Conservation (phyloP, 2,329 filamentous ascomycete genomes). For the Colletotrichum tabaci region DNA sequence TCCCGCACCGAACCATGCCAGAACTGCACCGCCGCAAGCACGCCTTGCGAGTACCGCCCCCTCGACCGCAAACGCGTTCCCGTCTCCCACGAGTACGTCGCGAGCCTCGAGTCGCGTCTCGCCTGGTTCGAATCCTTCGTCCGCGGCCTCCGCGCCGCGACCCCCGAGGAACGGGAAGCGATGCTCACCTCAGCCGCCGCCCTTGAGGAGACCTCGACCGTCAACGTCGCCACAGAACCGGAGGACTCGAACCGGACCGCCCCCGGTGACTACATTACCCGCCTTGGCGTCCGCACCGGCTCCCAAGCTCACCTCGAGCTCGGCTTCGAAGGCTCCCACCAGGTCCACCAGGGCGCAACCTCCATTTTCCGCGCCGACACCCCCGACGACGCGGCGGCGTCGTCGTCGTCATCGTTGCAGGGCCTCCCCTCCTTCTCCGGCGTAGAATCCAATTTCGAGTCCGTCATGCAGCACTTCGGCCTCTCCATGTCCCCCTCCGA, state of each 20-base stretch:
- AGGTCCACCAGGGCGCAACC: conserved; percentile 44
- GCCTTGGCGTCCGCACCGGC: conserved; percentile 10
- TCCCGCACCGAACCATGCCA: conserved; percentile 42
- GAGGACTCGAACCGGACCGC: not conserved
- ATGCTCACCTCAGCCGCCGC: conserved; percentile 38
- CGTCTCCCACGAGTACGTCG: conserved; percentile 39
- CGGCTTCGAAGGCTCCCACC: conserved; percentile 40
- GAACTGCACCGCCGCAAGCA: conserved; percentile 26
- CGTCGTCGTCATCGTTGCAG: not conserved
- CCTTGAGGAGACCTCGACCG: not conserved
- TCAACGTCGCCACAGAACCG: not conserved
- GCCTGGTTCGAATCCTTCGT: conserved; percentile 43
- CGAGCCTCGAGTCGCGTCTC: conserved; percentile 37
- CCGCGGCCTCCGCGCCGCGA: conserved; percentile 27
- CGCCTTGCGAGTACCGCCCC: conserved; percentile 42
- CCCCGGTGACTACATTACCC: conserved; percentile 2
- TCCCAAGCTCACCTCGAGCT: conserved; percentile 22
- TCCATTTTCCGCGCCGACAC: conserved; percentile 47
- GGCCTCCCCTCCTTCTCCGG: conserved; percentile 21
- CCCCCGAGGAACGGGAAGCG: conserved; percentile 24
- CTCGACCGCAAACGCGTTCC: conserved; percentile 38
- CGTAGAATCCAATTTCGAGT: conserved; percentile 39
- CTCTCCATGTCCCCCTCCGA: conserved; percentile 45
- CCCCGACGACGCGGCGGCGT: not conserved
- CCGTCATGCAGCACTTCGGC: conserved; percentile 45